A percentile compares a stretch with the other conserved stretches of the same genome.
phyloP scores from a whole-genome alignment of 805 yeast genomes.

The Dipodascopsis uninucleata region DNA sequence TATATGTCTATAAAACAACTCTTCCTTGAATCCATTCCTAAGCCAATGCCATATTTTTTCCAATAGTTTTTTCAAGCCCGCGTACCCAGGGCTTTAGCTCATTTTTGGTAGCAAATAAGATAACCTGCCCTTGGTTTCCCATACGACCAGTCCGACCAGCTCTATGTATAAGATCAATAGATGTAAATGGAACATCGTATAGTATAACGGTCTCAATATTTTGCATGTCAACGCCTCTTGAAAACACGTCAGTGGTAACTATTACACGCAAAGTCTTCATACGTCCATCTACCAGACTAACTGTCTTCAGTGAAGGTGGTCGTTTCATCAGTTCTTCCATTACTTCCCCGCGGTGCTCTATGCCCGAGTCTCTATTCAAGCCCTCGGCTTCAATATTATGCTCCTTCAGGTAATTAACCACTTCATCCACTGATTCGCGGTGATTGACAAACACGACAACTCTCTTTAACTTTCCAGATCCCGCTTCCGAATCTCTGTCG shows the following conservation, averaged over 20 bases:
- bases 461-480: constrained; percentile 68
- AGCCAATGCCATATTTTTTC: constrained; percentile 43
- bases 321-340: constrained; percentile 63
- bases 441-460: constrained; percentile 81
- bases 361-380: constrained; percentile 61
- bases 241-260: constrained; percentile 82
- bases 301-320: constrained; percentile 39
- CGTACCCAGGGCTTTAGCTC: constrained; percentile 27
- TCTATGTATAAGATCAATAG: constrained; percentile 85
- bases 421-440: constrained; percentile 55
- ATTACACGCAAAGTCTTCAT: constrained; percentile 55
- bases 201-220: constrained; percentile 77
- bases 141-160: constrained; percentile 93
- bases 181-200: constrained; percentile 78
- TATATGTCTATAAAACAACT: neutral
- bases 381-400: constrained; percentile 60
- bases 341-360: constrained; percentile 55
- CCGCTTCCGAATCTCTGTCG: constrained; percentile 73
- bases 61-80: constrained; percentile 69
- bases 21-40: constrained; percentile 14
- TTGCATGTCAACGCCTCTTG: constrained; percentile 84
- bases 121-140: constrained; percentile 84
- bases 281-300: constrained; percentile 30
- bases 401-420: constrained; percentile 53
- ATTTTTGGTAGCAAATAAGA: constrained; percentile 64